Evolutionary conservation across 352 stramenopile species (phyloP).

Genomic region (Pythium grandisporangium): DNA sequence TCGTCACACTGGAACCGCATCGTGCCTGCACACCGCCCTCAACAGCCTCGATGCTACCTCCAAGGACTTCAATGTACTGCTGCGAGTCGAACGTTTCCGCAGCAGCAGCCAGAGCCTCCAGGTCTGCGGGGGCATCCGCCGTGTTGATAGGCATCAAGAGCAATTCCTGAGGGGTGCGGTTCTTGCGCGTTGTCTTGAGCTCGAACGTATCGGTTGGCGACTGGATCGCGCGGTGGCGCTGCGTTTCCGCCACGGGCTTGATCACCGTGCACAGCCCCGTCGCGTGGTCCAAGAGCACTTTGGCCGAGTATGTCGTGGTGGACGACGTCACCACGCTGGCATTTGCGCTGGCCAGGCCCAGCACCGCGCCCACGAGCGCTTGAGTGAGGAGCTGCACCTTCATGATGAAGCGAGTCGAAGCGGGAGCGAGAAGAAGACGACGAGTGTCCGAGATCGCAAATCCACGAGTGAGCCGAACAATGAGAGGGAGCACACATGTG

Average conservation of each 20-base stretch:
- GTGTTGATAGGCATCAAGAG: no score
- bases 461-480: background rate
- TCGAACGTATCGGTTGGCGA: background rate
- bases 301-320: constrained; percentile 3
- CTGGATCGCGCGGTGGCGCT: constrained; percentile 2
- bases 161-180: background rate
- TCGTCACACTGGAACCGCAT: constrained; percentile 3
- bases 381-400: background rate
- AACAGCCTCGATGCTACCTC: background rate
- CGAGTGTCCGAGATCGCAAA: background rate
- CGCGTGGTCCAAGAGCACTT: constrained; percentile 2
- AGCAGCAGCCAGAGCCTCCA: no score
- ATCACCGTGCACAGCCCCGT: constrained; percentile 3
- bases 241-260: background rate
- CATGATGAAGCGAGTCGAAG: constrained; percentile 4
- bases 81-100: background rate
- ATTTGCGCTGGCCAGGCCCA: background rate
- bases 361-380: background rate
- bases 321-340: no score
- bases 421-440: background rate
- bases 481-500: background rate
- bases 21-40: constrained; percentile 4
- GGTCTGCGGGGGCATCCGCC: no score
- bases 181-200: background rate
- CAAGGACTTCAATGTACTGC: constrained; percentile 1